Evolutionary conservation across 345 rosid species (phyloP).

Genomic region (Barbarea vulgaris): DNA sequence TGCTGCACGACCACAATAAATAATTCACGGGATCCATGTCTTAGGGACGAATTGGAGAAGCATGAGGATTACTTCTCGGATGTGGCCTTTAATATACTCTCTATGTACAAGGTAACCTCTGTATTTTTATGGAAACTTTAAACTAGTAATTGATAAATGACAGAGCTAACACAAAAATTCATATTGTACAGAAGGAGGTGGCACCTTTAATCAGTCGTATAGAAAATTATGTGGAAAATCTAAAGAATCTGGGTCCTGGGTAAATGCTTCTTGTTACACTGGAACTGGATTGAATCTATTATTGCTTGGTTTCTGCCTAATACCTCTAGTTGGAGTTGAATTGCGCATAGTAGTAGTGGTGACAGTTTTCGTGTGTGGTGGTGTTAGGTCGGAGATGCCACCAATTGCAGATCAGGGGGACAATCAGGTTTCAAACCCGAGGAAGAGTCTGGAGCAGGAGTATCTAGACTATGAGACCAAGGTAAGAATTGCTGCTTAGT

Average conservation of each 20-base stretch:
- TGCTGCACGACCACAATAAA: conserved; percentile 13
- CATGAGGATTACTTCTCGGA: conserved; percentile 77
- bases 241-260: conserved; percentile 74
- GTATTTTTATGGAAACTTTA: conserved; percentile 6
- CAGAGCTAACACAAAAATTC: conserved; percentile 10
- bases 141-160: conserved; percentile 10
- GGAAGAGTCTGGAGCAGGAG: conserved; percentile 86
- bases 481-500: conserved; percentile 46
- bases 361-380: conserved; percentile 26
- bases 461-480: conserved; percentile 86
- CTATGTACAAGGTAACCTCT: conserved; percentile 66
- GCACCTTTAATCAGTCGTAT: conserved; percentile 71
- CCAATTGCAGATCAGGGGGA: conserved; percentile 52
- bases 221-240: conserved; percentile 81
- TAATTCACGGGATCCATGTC: conserved; percentile 27
- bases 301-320: neutral
- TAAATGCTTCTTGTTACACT: conserved; percentile 38
- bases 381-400: conserved; percentile 54
- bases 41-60: conserved; percentile 80
- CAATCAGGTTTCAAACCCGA: conserved; percentile 61
- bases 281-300: conserved; percentile 1
- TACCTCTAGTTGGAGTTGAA: conserved; percentile 12
- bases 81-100: conserved; percentile 69
- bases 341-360: conserved; percentile 32
- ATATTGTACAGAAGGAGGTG: conserved; percentile 69